Percentiles rank a stretch among this genome's conserved stretches.
Conservation (phyloP, 139 green algal genomes). For the Closterium sp. region DNA sequence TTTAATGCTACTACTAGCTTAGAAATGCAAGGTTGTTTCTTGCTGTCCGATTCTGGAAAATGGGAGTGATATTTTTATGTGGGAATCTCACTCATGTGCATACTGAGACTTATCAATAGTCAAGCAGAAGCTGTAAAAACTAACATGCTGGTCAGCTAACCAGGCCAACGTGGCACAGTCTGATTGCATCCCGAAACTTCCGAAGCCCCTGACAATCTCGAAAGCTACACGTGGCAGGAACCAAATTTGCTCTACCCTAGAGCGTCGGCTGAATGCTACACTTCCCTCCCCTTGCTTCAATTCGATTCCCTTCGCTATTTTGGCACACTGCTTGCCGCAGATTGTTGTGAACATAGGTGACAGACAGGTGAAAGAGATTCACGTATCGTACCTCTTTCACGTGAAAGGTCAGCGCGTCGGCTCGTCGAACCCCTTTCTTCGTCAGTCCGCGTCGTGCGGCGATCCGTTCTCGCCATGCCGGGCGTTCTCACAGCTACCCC, state of each 20-base stretch:
- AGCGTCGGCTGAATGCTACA: no score
- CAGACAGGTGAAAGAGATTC: neutral
- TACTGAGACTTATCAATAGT: no score
- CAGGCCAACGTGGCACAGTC: neutral
- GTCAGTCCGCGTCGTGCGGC: neutral
- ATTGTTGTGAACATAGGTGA: no score
- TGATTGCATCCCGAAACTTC: neutral
- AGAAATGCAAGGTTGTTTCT: neutral
- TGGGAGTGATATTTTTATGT: no score
- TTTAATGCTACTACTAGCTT: neutral
- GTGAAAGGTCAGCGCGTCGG: neutral
- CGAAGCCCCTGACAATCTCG: neutral
- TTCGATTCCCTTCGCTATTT: no score
- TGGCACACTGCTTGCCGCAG: no score
- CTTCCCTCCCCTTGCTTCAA: no score
- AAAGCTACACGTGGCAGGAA: neutral
- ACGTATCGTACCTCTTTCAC: no score
- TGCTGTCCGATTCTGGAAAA: neutral
- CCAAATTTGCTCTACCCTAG: neutral
- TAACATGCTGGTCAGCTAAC: no score
- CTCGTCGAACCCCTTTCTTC: neutral
- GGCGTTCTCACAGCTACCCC: neutral
- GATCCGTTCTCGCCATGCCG: neutral
- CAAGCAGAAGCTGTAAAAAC: no score
- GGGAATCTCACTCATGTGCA: no score